Conservation (phyloP, 371 early-diverging fungal genomes). For the Mortierella sp. region DNA sequence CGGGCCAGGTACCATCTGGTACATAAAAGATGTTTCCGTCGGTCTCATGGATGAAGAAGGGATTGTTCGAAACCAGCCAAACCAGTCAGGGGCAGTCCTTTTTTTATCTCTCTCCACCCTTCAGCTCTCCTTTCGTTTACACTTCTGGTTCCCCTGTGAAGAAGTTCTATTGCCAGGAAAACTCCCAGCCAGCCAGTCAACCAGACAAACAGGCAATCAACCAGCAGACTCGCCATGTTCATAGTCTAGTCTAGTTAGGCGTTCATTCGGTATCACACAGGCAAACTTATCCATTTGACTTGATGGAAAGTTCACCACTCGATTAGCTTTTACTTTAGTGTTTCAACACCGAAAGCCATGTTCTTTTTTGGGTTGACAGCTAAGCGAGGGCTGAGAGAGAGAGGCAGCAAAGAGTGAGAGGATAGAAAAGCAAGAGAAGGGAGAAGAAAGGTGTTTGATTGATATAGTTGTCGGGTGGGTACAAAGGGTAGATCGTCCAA, state of each 20-base stretch:
- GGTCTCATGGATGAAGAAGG: not conserved
- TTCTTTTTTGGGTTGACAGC: not conserved
- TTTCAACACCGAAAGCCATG: not conserved
- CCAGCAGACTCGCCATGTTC: not conserved
- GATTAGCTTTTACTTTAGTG: not conserved
- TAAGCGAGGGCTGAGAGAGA: not conserved
- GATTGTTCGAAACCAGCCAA: too few species aligned
- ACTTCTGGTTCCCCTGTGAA: not conserved
- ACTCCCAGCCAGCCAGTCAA: not conserved
- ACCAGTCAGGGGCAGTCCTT: too few species aligned
- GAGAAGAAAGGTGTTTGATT: not conserved
- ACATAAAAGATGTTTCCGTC: slow-evolving; percentile 3
- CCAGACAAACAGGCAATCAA: not conserved
- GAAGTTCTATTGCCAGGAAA: not conserved
- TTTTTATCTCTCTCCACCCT: not conserved
- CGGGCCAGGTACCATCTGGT: not conserved
- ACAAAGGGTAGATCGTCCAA: not conserved
- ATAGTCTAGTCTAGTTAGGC: not conserved
- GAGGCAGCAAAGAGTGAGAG: not conserved
- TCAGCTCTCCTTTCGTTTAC: not conserved
- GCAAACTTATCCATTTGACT: too few species aligned
- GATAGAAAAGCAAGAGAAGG: not conserved
- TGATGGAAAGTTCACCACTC: too few species aligned
- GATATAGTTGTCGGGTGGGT: not conserved
- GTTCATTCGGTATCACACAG: not conserved